Percentiles rank a stretch among this genome's conserved stretches.
These are phyloP conservation scores for Citrus sp. DNA, from an alignment of 345 rosid genomes.

Conservation along the genomic window DNA sequence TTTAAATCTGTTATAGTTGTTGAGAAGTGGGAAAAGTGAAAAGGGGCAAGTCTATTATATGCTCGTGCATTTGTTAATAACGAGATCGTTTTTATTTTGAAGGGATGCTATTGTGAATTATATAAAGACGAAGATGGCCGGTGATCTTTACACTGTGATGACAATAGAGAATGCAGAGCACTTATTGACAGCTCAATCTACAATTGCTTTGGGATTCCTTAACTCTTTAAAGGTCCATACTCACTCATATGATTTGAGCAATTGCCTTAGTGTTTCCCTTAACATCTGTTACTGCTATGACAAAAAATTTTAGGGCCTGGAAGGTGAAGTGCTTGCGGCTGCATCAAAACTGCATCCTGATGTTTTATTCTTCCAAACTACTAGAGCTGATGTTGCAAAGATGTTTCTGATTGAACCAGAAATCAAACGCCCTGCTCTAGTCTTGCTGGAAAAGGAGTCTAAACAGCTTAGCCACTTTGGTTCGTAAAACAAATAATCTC, in stretches of 20 bases:
- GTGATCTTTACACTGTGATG: not conserved
- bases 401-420: too few species aligned
- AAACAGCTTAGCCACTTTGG: not conserved
- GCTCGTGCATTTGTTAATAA: not conserved
- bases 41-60: not conserved
- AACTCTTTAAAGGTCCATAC: not conserved
- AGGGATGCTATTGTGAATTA: slow-evolving; percentile 11
- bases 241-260: not conserved
- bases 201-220: slow-evolving; percentile 2
- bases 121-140: slow-evolving; percentile 1
- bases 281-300: not conserved
- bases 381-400: not conserved
- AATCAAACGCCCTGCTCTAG: not conserved
- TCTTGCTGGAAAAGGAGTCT: not conserved
- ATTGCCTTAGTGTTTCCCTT: not conserved
- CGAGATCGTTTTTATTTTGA: not conserved
- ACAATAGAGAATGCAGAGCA: too few species aligned
- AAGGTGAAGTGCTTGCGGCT: not conserved
- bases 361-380: not conserved
- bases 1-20: too few species aligned
- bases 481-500: not conserved
- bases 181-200: too few species aligned
- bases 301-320: not conserved
- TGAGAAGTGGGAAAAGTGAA: not conserved
- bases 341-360: not conserved